phyloP scores from a whole-genome alignment of 805 yeast genomes.

The Candida piceae region DNA sequence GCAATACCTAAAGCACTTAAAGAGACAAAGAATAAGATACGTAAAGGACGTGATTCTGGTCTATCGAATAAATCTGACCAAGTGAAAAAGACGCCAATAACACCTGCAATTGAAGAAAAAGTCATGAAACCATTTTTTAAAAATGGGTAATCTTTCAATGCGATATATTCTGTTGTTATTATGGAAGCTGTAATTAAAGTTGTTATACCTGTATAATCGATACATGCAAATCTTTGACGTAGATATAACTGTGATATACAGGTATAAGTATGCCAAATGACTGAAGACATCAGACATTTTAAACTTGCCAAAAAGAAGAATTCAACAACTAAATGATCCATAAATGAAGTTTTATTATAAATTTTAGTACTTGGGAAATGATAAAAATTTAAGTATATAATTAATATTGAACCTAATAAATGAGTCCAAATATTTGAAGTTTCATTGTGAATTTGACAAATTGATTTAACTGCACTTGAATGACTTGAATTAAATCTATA shows the following conservation, averaged over 20 bases:
- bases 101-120: conserved; percentile 63
- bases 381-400: conserved; percentile 50
- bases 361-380: conserved; percentile 62
- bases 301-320: conserved; percentile 67
- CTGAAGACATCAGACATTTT: conserved; percentile 73
- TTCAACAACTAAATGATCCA: conserved; percentile 50
- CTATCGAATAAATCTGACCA: conserved; percentile 92
- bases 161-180: conserved; percentile 76
- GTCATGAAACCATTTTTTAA: conserved; percentile 46
- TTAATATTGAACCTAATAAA: conserved; percentile 56
- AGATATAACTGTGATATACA: conserved; percentile 60
- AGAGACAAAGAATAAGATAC: conserved; percentile 76
- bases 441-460: conserved; percentile 74
- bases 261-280: conserved; percentile 88
- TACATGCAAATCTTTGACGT: conserved; percentile 80
- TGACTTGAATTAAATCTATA: conserved; percentile 76
- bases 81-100: conserved; percentile 68
- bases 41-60: conserved; percentile 74
- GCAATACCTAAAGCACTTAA: conserved; percentile 71
- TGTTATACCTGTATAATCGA: conserved; percentile 93
- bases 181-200: conserved; percentile 85
- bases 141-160: conserved; percentile 57
- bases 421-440: conserved; percentile 94
- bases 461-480: conserved; percentile 50
- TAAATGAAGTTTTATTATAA: conserved; percentile 35